Base-by-base conservation (phyloP, 2,329 filamentous ascomycete genomes). In the Clonostachys sp. region DNA sequence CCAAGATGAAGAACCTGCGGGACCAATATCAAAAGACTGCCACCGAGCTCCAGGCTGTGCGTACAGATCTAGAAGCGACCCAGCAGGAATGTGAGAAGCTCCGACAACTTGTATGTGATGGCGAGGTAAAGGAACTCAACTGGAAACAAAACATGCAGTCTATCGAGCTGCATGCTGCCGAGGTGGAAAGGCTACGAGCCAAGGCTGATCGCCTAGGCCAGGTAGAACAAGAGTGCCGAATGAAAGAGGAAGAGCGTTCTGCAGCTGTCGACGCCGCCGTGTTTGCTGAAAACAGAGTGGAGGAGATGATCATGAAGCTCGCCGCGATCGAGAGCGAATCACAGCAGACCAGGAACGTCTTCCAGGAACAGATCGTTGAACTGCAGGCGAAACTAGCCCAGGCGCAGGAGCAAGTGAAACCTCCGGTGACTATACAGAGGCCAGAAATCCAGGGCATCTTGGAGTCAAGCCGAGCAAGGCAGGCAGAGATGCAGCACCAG, bases 11-110 rank as follows among this genome's bases (percentile, higher is more conserved):
- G 52, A 69, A 71, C 5, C 73, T 89, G 39, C 78, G 83, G 44
- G 86, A 90, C 49, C 86, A 89, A 50, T 82, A 84, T 51, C 88
- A 84, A 64, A 77, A 74, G 51, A 85, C 80, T 73, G 77, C 73
- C 24, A 64, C 64, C 1, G 82, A 87, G 51, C 74, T 80, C 41
- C 76, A 80, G 24, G 63, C 67, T 8, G 63, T 89, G 6, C 74
- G 75, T 35, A 72, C 72, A 14, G 82, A 86, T 48, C 65, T 91
- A 3, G 71, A 78, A 33, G 73, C 70, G 36, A 75, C 77, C 2
- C 76, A 73, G 52, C 70, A 73, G 6, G 86, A 91, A 55, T 76
- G 76, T 40, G 78, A 84, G 16, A 81, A 83, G 48, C 70, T 94
- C 16, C 79, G 80, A 43, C 74, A 77, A 52, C 70, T 89, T 5